phyloP scores from a whole-genome alignment of 2,329 filamentous ascomycete species.

The Cladosporium sp. region DNA sequence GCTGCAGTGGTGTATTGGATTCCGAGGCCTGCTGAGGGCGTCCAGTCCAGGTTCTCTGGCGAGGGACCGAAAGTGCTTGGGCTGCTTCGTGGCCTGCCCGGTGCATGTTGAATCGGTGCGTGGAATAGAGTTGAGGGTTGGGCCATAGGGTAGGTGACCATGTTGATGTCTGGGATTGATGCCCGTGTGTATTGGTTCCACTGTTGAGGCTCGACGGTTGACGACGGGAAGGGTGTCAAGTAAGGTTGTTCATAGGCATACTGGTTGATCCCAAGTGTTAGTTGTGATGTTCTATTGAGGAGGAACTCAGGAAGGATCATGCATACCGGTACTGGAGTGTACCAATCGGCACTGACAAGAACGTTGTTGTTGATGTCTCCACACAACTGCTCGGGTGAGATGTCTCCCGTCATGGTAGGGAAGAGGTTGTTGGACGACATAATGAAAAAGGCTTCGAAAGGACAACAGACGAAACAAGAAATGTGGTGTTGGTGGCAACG shows the following conservation, averaged over 20 bases:
- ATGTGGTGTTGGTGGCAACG: conserved; percentile 28
- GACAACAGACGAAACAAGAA: conserved; percentile 20
- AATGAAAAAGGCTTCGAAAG: conserved; percentile 10
- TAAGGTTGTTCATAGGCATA: conserved; percentile 36
- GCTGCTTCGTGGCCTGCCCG: conserved; percentile 43
- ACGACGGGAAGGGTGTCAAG: conserved; percentile 37
- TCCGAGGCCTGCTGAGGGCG: conserved; percentile 41
- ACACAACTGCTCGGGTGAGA: conserved; percentile 33
- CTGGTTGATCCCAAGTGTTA: conserved; percentile 21
- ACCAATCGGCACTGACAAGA: conserved; percentile 32
- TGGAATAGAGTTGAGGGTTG: conserved; percentile 18
- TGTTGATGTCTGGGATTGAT: conserved; percentile 29
- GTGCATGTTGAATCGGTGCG: conserved; percentile 27
- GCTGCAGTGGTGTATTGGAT: conserved; percentile 39
- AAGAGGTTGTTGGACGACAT: conserved; percentile 35
- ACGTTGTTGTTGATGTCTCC: conserved; percentile 26
- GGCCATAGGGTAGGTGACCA: conserved; percentile 18
- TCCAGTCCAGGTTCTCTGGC: conserved; percentile 41
- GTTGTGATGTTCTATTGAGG: neutral
- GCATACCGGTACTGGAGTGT: conserved; percentile 35
- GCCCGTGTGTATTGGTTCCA: conserved; percentile 31
- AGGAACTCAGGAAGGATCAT: conserved; percentile 9
- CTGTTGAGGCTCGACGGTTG: conserved; percentile 35
- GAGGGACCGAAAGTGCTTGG: conserved; percentile 45
- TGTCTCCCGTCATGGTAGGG: conserved; percentile 28